Evolutionary conservation across 495 filamentous ascomycete genomes (phyloP).

Genomic region (Bacidia gigantensis): DNA sequence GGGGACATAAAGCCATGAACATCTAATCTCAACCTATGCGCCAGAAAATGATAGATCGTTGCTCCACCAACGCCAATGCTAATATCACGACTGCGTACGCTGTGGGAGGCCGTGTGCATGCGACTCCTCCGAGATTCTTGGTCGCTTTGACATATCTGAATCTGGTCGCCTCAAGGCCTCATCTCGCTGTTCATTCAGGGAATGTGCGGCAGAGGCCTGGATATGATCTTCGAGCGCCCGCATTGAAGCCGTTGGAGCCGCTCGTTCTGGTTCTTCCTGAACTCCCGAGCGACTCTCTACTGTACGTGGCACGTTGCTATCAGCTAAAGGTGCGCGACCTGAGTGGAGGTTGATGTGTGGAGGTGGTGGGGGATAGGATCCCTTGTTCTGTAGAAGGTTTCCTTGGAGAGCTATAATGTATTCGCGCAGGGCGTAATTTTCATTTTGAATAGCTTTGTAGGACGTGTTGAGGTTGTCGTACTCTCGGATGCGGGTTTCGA

Average conservation of each 20-base stretch:
- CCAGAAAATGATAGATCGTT: background rate
- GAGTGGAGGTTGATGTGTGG: constrained; percentile 36
- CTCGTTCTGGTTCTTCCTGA: background rate
- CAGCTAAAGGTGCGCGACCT: background rate
- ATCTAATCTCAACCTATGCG: background rate
- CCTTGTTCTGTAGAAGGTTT: constrained; percentile 69
- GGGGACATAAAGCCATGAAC: background rate
- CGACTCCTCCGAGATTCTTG: background rate
- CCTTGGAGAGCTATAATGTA: constrained; percentile 85
- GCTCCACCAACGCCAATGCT: background rate
- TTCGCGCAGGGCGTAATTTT: constrained; percentile 82
- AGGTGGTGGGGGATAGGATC: constrained; percentile 73
- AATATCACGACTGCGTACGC: background rate
- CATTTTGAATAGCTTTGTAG: constrained; percentile 60
- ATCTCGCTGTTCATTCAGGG: constrained; percentile 15
- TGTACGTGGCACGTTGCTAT: background rate
- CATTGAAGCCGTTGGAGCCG: constrained; percentile 28
- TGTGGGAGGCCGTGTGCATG: background rate
- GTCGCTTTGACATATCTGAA: background rate
- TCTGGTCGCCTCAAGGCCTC: background rate
- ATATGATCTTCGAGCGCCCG: constrained; percentile 22
- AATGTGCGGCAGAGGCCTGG: constrained; percentile 28
- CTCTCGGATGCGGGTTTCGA: constrained; percentile 81
- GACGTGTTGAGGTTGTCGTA: constrained; percentile 52
- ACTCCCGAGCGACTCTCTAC: background rate